Conservation (phyloP, 2,329 filamentous ascomycete genomes). For the Penicillium italicum region DNA sequence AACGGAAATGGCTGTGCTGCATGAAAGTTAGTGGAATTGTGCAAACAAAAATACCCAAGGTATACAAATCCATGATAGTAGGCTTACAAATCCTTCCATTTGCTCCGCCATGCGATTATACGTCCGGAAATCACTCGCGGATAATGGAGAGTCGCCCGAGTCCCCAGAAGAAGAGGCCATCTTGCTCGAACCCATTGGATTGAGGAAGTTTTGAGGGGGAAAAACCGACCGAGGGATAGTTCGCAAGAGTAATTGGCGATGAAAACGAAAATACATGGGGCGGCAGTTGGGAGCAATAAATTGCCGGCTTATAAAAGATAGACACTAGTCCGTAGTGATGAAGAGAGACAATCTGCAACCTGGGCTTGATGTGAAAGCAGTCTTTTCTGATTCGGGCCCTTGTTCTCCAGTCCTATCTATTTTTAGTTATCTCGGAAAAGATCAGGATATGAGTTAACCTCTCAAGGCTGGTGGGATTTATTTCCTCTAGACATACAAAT, state of each 20-base stretch:
- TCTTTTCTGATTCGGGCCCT: conserved; percentile 16
- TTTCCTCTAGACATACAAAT: not conserved
- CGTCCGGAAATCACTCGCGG: conserved; percentile 60
- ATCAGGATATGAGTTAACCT: not conserved
- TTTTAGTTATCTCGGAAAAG: not conserved
- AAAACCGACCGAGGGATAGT: conserved; percentile 3
- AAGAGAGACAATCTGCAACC: not conserved
- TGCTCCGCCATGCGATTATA: conserved; percentile 72
- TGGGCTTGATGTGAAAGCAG: conserved; percentile 13
- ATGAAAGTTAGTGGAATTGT: conserved; percentile 14
- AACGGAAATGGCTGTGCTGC: conserved; percentile 73
- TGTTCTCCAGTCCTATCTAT: not conserved
- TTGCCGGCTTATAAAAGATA: conserved; percentile 11
- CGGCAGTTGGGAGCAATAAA: conserved; percentile 15
- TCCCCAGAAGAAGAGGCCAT: not conserved
- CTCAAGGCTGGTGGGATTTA: not conserved
- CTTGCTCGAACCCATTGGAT: conserved; percentile 8
- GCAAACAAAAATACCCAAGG: not conserved
- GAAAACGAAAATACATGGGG: conserved; percentile 14
- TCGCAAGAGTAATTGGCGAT: conserved; percentile 6
- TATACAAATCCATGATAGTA: not conserved
- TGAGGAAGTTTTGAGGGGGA: not conserved
- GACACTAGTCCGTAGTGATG: not conserved
- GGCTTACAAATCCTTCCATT: conserved; percentile 68
- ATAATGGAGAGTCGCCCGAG: conserved; percentile 49